These are phyloP conservation scores for Triticum turgidum DNA, from an alignment of 176 grass and related monocot genomes.

Conservation along the genomic window DNA sequence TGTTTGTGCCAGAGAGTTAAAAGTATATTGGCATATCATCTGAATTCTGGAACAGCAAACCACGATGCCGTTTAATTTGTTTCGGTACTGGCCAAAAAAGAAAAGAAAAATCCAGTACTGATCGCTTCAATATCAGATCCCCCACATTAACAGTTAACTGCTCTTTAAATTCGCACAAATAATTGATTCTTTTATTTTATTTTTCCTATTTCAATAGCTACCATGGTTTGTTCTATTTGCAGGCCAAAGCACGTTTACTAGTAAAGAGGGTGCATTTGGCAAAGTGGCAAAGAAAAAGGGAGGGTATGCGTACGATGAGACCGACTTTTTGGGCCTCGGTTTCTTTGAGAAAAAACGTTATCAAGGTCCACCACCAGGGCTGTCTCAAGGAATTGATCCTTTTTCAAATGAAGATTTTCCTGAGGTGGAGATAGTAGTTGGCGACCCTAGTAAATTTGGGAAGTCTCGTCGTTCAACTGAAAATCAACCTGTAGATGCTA, in stretches of 20 bases:
- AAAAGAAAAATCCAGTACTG: neutral
- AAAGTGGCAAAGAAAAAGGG: conserved; percentile 31
- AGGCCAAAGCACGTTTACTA: conserved; percentile 34
- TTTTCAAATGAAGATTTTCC: conserved; percentile 39
- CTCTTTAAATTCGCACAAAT: neutral
- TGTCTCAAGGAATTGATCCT: conserved; percentile 34
- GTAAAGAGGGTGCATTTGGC: conserved; percentile 30
- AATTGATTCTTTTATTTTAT: neutral
- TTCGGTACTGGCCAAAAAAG: neutral
- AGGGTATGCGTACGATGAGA: conserved; percentile 36
- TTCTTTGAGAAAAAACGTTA: conserved; percentile 57
- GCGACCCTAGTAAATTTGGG: conserved; percentile 44
- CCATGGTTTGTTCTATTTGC: neutral
- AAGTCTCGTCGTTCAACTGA: conserved; percentile 23
- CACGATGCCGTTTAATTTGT: neutral
- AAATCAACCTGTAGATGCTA: conserved; percentile 26
- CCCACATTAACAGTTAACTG: neutral
- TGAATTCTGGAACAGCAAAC: neutral
- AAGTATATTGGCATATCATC: neutral
- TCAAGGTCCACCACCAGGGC: conserved; percentile 41
- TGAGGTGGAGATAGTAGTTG: conserved; percentile 55
- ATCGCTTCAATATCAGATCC: neutral
- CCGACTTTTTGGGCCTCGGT: conserved; percentile 50
- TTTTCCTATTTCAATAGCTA: neutral
- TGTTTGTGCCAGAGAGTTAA: neutral